Evolutionary conservation across 768 basidiomycete species (phyloP).

Genomic region (Amanita inopinata): DNA sequence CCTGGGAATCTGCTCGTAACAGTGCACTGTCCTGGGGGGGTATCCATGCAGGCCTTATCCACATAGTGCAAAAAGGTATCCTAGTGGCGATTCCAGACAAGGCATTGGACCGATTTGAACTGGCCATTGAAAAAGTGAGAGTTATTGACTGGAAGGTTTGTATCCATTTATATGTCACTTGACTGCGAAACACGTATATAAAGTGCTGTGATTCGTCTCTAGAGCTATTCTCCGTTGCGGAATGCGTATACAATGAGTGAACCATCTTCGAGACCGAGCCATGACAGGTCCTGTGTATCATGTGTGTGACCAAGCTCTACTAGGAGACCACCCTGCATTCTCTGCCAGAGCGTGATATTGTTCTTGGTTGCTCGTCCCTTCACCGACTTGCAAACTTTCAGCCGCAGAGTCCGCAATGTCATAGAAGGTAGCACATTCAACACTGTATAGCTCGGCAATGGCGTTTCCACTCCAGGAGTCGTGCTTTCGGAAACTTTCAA

Average conservation of each 20-base stretch:
- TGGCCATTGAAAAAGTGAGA: too few species aligned
- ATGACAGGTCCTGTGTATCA: conserved; percentile 48
- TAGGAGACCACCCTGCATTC: conserved; percentile 38
- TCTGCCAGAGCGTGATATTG: conserved; percentile 43
- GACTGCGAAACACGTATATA: not conserved
- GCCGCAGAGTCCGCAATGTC: conserved; percentile 51
- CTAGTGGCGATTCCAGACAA: not conserved
- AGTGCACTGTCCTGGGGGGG: not conserved
- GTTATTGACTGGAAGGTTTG: too few species aligned
- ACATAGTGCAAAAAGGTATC: not conserved
- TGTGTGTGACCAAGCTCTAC: conserved; percentile 35
- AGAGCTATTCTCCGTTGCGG: conserved; percentile 10
- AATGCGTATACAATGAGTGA: conserved; percentile 28
- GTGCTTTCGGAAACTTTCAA: not conserved
- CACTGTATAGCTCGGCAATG: not conserved
- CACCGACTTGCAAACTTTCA: conserved; percentile 49
- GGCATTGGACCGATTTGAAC: not conserved
- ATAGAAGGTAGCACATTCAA: conserved; percentile 44
- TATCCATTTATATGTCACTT: not conserved
- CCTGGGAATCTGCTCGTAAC: conserved; percentile 4
- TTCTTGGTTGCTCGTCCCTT: conserved; percentile 21
- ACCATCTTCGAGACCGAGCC: conserved; percentile 63
- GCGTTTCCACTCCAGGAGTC: not conserved
- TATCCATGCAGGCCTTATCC: conserved; percentile 6
- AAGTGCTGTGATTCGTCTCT: not conserved